These are phyloP conservation scores for Telopea speciosissima DNA, from an alignment of 177 flowering plant genomes.

Conservation along the genomic window DNA sequence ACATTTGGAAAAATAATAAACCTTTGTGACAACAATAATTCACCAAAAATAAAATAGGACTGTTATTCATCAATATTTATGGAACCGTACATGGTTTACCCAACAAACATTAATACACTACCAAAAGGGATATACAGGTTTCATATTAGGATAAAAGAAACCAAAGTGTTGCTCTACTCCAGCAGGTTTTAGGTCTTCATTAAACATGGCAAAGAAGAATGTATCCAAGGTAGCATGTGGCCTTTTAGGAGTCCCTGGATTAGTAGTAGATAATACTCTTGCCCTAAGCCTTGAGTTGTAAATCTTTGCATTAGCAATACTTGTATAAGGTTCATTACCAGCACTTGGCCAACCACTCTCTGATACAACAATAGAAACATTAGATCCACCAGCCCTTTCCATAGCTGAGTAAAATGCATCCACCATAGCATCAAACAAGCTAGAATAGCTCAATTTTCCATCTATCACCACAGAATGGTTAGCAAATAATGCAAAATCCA, in stretches of 20 bases:
- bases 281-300: slow-evolving; percentile 20
- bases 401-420: slow-evolving; percentile 25
- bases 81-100: too few species aligned
- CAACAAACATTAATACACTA: not conserved
- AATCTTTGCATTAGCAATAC: slow-evolving; percentile 11
- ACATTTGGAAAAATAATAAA: too few species aligned
- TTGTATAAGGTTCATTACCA: slow-evolving; percentile 13
- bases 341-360: slow-evolving; percentile 35
- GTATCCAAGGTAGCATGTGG: not conserved
- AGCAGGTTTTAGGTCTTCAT: too few species aligned
- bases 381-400: slow-evolving; percentile 17
- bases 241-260: slow-evolving; percentile 23
- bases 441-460: slow-evolving; percentile 13
- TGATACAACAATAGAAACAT: slow-evolving; percentile 16
- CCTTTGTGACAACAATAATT: too few species aligned
- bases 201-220: too few species aligned
- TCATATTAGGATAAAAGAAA: slow-evolving; percentile 7
- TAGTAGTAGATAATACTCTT: not conserved
- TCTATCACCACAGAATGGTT: slow-evolving; percentile 7
- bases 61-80: too few species aligned
- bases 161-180: too few species aligned
- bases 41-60: too few species aligned
- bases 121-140: slow-evolving; percentile 19
- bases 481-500: slow-evolving; percentile 21
- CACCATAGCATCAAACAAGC: slow-evolving; percentile 29